A percentile compares a stretch with the other conserved stretches of the same genome.
These are phyloP conservation scores for Trichoderma cornu-damae DNA, from an alignment of 2,329 filamentous ascomycete species.

Conservation along the genomic window DNA sequence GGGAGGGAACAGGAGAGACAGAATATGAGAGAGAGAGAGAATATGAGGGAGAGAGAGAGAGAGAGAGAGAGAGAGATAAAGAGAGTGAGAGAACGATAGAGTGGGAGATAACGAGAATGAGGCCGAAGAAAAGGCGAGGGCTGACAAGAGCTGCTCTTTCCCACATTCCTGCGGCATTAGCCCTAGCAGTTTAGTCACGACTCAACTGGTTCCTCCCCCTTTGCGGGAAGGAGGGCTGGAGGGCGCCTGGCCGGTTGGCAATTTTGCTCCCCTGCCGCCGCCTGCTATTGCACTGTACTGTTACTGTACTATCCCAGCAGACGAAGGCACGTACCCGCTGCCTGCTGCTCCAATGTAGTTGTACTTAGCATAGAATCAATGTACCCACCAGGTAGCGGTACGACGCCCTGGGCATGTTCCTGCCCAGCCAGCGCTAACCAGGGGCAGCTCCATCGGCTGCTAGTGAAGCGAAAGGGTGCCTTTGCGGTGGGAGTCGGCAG, in stretches of 20 bases:
- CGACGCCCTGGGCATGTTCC: not conserved
- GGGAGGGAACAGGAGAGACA: not conserved
- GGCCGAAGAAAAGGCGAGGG: not conserved
- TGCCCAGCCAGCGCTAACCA: not conserved
- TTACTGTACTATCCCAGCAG: too few species aligned
- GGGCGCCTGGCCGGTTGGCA: not conserved
- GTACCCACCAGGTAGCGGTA: conserved; percentile 1
- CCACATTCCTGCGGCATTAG: not conserved
- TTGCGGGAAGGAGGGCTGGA: not conserved
- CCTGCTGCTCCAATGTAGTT: too few species aligned
- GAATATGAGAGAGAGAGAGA: too few species aligned
- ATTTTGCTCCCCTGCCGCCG: not conserved
- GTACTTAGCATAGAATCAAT: too few species aligned
- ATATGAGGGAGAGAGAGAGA: too few species aligned
- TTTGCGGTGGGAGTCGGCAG: not conserved
- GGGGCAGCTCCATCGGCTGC: not conserved
- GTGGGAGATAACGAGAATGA: not conserved
- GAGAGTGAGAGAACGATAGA: too few species aligned
- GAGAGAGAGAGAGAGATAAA: not conserved
- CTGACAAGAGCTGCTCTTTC: not conserved
- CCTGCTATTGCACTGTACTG: too few species aligned
- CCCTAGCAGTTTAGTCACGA: too few species aligned
- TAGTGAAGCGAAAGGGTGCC: not conserved
- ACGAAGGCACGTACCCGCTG: too few species aligned
- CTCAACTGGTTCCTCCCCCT: too few species aligned